phyloP scores from a whole-genome alignment of 208 protist genomes.

The Leishmania turanica region DNA sequence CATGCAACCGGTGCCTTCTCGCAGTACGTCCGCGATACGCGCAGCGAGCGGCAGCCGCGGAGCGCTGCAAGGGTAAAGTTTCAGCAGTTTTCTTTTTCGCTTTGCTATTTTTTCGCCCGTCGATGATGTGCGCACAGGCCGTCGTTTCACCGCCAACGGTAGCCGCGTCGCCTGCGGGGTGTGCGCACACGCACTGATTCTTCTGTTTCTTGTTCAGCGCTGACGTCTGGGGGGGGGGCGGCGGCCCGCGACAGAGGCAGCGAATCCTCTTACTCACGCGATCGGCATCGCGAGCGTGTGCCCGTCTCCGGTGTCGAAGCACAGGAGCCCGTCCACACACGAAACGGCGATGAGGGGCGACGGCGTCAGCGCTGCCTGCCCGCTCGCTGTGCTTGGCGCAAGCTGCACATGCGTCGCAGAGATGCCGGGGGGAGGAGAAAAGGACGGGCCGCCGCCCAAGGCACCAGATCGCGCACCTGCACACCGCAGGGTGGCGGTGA shows the following conservation, averaged over 20 bases:
- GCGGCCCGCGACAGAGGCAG: not conserved
- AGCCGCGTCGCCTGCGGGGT: not conserved
- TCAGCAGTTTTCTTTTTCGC: not conserved
- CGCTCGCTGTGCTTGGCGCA: not conserved
- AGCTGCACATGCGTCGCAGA: conserved; percentile 10
- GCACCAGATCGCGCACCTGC: not conserved
- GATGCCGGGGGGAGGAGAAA: not conserved
- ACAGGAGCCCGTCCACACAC: conserved; percentile 18
- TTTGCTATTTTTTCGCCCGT: not conserved
- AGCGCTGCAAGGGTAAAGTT: not conserved
- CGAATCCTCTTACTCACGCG: not conserved
- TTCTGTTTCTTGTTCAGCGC: not conserved
- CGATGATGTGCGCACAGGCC: not conserved
- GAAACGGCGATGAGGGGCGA: conserved; percentile 27
- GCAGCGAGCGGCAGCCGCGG: not conserved
- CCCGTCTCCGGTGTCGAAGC: conserved; percentile 24
- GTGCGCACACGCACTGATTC: not conserved
- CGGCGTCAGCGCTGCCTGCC: not conserved
- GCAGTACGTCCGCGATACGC: too few species aligned
- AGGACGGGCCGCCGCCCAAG: not conserved
- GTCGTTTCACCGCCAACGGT: not conserved
- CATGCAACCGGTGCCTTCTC: not conserved
- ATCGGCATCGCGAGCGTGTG: conserved; percentile 17
- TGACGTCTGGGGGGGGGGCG: not conserved
- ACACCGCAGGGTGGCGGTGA: not conserved